Evolutionary conservation across 73 alveolate genomes (phyloP).

Genomic region (Uronychia binucleata): DNA sequence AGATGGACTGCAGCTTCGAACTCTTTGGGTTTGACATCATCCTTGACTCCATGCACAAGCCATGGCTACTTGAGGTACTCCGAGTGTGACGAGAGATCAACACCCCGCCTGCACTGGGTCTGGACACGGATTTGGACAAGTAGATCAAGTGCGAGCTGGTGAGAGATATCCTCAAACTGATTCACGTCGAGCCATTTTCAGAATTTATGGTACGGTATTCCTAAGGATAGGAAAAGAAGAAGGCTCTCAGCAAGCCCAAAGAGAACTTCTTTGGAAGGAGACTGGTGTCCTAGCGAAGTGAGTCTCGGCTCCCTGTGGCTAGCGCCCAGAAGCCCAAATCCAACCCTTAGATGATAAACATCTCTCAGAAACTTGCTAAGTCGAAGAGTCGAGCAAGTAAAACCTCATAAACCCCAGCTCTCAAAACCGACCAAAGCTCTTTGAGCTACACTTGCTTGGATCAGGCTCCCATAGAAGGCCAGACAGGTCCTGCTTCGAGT

Average conservation of each 20-base stretch:
- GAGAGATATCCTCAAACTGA: slow-evolving; percentile 51
- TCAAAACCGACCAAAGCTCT: not conserved
- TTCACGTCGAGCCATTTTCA: slow-evolving; percentile 18
- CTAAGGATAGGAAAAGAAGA: not conserved
- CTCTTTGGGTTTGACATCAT: slow-evolving; percentile 61
- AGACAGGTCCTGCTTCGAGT: too few relatives aligned
- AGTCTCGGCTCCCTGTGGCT: not conserved
- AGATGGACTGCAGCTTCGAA: slow-evolving; percentile 61
- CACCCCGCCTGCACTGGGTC: slow-evolving; percentile 65
- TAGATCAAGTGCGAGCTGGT: slow-evolving; percentile 48
- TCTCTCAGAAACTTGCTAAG: not conserved
- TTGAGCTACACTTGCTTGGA: not conserved
- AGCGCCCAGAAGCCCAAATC: not conserved
- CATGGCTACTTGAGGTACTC: slow-evolving; percentile 66
- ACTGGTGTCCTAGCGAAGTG: not conserved
- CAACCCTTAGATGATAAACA: too few relatives aligned
- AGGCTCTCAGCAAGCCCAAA: not conserved
- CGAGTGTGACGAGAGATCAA: not conserved
- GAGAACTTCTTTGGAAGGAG: not conserved
- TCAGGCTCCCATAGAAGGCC: too few relatives aligned
- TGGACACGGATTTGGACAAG: slow-evolving; percentile 49
- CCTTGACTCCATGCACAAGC: slow-evolving; percentile 48
- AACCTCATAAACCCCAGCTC: not conserved
- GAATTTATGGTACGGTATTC: not conserved
- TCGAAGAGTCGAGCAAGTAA: not conserved